A percentile compares a stretch with the other conserved stretches of the same genome.
These are phyloP conservation scores for Colletotrichum trifolii DNA, from an alignment of 2,329 filamentous ascomycete genomes.

Conservation along the genomic window DNA sequence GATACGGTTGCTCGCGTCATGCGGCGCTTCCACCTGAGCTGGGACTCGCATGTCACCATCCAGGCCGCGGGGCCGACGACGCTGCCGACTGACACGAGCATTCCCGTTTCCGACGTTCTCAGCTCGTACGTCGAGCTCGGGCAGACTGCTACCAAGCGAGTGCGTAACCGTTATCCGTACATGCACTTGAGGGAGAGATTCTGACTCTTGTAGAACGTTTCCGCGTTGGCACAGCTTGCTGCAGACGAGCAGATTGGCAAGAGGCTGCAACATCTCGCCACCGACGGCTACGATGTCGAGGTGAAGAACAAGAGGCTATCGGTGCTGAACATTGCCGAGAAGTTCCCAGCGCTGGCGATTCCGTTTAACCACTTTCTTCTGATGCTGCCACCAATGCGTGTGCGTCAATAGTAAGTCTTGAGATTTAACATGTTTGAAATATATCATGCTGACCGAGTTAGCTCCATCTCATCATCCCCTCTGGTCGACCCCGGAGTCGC, in stretches of 20 bases:
- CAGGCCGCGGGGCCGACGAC: conserved; percentile 60
- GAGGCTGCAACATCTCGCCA: conserved; percentile 51
- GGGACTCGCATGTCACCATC: conserved; percentile 75
- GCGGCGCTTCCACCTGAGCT: conserved; percentile 72
- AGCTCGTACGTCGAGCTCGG: conserved; percentile 78
- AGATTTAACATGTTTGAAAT: too few species aligned
- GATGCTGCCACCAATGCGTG: conserved; percentile 72
- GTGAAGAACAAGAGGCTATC: conserved; percentile 61
- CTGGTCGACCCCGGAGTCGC: conserved; percentile 64
- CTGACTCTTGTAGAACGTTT: conserved; percentile 51
- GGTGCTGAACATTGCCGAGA: conserved; percentile 71
- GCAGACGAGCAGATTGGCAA: conserved; percentile 47
- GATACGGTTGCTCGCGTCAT: conserved; percentile 72
- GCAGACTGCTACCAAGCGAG: conserved; percentile 77
- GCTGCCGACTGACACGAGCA: conserved; percentile 65
- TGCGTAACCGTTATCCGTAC: conserved; percentile 44
- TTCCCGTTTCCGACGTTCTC: conserved; percentile 73
- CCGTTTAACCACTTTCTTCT: conserved; percentile 70
- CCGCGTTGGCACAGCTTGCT: conserved; percentile 37
- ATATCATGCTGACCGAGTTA: conserved; percentile 23
- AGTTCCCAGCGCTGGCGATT: conserved; percentile 62
- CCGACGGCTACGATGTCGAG: conserved; percentile 50
- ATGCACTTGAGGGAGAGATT: background rate
- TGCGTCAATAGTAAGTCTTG: conserved; percentile 47
- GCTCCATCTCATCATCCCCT: conserved; percentile 76